Percentiles rank a stretch among this genome's conserved stretches.
phyloP scores from a whole-genome alignment of 495 filamentous ascomycete species.

The Diplogelasinospora grovesii region DNA sequence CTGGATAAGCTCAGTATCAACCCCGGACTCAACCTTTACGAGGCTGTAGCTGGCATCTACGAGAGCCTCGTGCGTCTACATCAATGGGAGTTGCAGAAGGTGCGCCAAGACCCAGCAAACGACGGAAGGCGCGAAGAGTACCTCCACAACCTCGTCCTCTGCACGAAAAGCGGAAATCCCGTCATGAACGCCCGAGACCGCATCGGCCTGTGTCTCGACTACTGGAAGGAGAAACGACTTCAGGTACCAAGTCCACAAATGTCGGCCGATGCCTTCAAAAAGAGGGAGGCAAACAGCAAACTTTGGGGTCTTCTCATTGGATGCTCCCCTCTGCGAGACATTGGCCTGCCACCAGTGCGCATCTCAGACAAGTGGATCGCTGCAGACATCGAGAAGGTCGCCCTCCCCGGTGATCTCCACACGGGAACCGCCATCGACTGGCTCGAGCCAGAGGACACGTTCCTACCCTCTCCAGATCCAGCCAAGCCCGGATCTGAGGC shows the following conservation, averaged over 20 bases:
- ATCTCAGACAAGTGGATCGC: slow-evolving; percentile 64
- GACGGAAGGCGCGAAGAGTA: slow-evolving; percentile 44
- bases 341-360: slow-evolving; percentile 51
- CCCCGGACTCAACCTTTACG: slow-evolving; percentile 75
- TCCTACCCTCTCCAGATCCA: slow-evolving; percentile 37
- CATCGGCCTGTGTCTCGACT: slow-evolving; percentile 74
- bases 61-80: slow-evolving; percentile 57
- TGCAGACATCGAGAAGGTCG: slow-evolving; percentile 46
- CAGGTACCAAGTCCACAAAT: slow-evolving; percentile 26
- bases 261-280: slow-evolving; percentile 17
- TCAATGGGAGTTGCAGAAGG: slow-evolving; percentile 58
- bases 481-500: slow-evolving; percentile 25
- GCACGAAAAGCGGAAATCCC: slow-evolving; percentile 66
- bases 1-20: slow-evolving; percentile 71
- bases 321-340: slow-evolving; percentile 45
- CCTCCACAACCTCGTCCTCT: slow-evolving; percentile 50
- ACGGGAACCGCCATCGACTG: slow-evolving; percentile 54
- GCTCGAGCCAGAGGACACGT: slow-evolving; percentile 50
- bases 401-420: slow-evolving; percentile 32
- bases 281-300: too few relatives aligned
- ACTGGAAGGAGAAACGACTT: slow-evolving; percentile 67
- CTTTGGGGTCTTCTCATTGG: slow-evolving; percentile 60
- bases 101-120: slow-evolving; percentile 45
- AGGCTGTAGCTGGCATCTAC: slow-evolving; percentile 77
- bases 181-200: slow-evolving; percentile 65